Evolutionary conservation across 176 grass and related monocot species (phyloP), one percentile per base, ranked within the genome.

Genomic region (Secale cereale): DNA sequence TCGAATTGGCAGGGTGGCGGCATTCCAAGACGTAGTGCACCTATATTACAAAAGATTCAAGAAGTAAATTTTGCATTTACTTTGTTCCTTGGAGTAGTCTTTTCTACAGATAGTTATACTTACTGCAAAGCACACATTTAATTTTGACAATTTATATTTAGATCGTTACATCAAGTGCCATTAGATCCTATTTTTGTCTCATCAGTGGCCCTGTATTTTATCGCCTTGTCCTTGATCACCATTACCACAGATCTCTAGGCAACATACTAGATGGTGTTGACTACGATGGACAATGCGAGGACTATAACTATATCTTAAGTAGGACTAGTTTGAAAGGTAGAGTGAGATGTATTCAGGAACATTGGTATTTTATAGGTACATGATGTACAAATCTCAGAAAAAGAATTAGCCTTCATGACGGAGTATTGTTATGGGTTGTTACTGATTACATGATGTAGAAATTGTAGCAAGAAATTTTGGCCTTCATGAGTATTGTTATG

Each of bases 11-110:
- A 98, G 95, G 95, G 95, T 86, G 68, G 92, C 40, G 95, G 92
- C 39, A 94, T 98, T 81, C 31, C 88, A 87, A 90, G 95, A 28
- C 95, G 92, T 54, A 98, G 16, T 90, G 95, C 95, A 67, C 95
- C 95, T 67, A 93, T 83, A 83, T 91, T 98, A 73, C 86, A 90
- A 84, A 84, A 85, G 72, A 93, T 98, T 64, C 85, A 85, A 72
- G 95, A 94, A 88, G 95, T 98, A 91, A 81, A 89, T 82, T 78
- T 29, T 81, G 25, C 76, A 28, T 78, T 78, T 54, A 0, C 3
- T 80, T 80, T 76, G 27, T 54, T 76, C 8, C 20, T 17, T 76
- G 45, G 45, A 32, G 27, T 76, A 52, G 50, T 12, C 4, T 76
- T 28, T 7, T 71, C 59, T 20, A 40, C 63, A 25, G 70, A 64